phyloP scores from a whole-genome alignment of 75 land plant genomes.

The Pinus albicaulis region DNA sequence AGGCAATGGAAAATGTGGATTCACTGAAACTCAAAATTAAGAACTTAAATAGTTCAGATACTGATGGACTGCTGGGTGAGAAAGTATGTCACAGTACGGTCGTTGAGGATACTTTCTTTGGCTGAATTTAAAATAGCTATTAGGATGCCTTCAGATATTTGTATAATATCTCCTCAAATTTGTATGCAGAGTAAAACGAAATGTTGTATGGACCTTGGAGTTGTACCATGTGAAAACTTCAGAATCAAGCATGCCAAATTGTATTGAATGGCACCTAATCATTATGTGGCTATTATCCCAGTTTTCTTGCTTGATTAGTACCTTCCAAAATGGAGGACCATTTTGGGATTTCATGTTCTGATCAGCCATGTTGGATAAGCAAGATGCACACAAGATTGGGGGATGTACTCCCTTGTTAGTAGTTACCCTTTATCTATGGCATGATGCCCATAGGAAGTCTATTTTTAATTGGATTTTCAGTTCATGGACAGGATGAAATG shows the following conservation, averaged over 20 bases:
- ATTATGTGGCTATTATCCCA: too few relatives aligned
- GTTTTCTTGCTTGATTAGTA: too few relatives aligned
- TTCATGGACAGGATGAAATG: too few relatives aligned
- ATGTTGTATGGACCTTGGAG: neutral
- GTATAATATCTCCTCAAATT: neutral
- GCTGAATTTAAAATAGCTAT: neutral
- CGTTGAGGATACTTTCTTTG: neutral
- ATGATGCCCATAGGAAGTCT: too few relatives aligned
- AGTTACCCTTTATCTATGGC: too few relatives aligned
- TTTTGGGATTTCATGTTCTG: too few relatives aligned
- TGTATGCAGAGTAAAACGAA: neutral
- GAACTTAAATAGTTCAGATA: slow-evolving; percentile 6
- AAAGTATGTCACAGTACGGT: slow-evolving; percentile 7
- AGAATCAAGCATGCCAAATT: neutral
- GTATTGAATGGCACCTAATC: neutral
- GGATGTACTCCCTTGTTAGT: too few relatives aligned
- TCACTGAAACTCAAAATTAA: slow-evolving; percentile 5
- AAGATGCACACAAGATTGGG: too few relatives aligned
- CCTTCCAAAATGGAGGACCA: too few relatives aligned
- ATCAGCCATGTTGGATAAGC: too few relatives aligned
- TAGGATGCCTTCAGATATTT: neutral
- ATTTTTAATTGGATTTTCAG: too few relatives aligned
- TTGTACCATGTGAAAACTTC: neutral
- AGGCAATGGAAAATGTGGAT: neutral
- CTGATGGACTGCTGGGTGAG: neutral